Conservation (phyloP, 257 asterid species). For the Salvia splendens region DNA sequence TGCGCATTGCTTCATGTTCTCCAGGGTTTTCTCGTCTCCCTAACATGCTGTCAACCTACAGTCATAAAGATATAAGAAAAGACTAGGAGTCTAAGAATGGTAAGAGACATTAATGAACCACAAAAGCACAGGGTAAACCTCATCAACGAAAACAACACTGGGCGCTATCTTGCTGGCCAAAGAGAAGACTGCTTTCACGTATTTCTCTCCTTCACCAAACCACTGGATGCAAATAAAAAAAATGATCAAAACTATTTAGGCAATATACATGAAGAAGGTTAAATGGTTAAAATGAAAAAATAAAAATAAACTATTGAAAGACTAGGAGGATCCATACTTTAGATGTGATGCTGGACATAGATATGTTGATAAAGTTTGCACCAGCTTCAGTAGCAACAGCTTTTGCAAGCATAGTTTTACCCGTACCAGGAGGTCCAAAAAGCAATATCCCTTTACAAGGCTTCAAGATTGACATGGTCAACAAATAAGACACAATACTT, state of each 20-base stretch:
- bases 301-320: constrained; percentile 18
- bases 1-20: constrained; percentile 97
- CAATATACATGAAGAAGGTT: neutral
- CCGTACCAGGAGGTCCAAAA: constrained; percentile 93
- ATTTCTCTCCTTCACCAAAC: constrained; percentile 94
- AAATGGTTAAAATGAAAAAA: constrained; percentile 16
- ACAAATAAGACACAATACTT: constrained; percentile 23
- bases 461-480: constrained; percentile 46
- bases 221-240: constrained; percentile 48
- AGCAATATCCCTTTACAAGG: constrained; percentile 95
- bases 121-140: constrained; percentile 51
- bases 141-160: constrained; percentile 81
- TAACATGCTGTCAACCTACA: constrained; percentile 90
- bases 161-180: constrained; percentile 92
- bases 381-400: constrained; percentile 96
- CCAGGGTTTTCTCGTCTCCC: constrained; percentile 98
- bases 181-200: constrained; percentile 85
- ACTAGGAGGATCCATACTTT: constrained; percentile 46
- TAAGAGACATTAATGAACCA: constrained; percentile 5
- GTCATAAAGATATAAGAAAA: constrained; percentile 1
- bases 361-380: constrained; percentile 86
- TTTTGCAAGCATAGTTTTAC: constrained; percentile 92
- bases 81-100: constrained; percentile 7
- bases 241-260: neutral
- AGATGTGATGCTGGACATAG: constrained; percentile 91